Evolutionary conservation across 1,284 basidiomycete species (phyloP).

Genomic region (Moesziomyces sp.): DNA sequence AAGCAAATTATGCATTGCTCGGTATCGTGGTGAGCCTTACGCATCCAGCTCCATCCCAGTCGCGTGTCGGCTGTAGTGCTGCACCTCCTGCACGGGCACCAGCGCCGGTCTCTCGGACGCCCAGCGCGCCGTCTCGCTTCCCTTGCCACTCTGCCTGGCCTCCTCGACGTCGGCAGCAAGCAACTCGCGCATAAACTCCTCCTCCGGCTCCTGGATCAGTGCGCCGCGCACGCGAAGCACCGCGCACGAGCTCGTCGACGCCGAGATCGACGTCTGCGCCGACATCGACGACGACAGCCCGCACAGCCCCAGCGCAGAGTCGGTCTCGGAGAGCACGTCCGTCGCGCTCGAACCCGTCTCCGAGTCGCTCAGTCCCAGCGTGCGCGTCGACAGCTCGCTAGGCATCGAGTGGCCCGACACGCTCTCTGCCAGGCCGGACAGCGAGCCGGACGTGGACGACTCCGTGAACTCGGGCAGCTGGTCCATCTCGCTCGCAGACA

Average conservation of each 20-base stretch:
- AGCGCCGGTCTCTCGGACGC: constrained; percentile 5
- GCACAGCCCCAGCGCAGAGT: constrained; percentile 34
- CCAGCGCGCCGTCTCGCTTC: constrained; percentile 4
- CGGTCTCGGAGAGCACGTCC: constrained; percentile 21
- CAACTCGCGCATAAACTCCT: constrained; percentile 60
- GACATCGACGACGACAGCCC: constrained; percentile 27
- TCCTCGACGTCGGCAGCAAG: constrained; percentile 38
- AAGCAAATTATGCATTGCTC: neutral
- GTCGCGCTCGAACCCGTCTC: constrained; percentile 24
- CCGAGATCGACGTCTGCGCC: constrained; percentile 22
- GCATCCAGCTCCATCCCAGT: constrained; percentile 2
- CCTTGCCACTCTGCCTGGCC: constrained; percentile 1
- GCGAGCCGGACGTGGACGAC: constrained; percentile 28
- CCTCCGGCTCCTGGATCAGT: constrained; percentile 62
- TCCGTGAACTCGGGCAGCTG: constrained; percentile 60
- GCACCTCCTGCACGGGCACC: constrained; percentile 17
- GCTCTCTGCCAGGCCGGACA: constrained; percentile 22
- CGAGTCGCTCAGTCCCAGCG: constrained; percentile 24
- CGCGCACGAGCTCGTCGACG: constrained; percentile 29
- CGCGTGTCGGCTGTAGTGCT: constrained; percentile 1
- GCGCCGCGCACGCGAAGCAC: constrained; percentile 60
- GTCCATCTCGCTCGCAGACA: constrained; percentile 59
- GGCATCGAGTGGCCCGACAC: constrained; percentile 25
- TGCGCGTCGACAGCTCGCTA: constrained; percentile 34
- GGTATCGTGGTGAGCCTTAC: neutral